phyloP scores from a whole-genome alignment of 1,284 basidiomycete species.

The Sporisorium graminicola region DNA sequence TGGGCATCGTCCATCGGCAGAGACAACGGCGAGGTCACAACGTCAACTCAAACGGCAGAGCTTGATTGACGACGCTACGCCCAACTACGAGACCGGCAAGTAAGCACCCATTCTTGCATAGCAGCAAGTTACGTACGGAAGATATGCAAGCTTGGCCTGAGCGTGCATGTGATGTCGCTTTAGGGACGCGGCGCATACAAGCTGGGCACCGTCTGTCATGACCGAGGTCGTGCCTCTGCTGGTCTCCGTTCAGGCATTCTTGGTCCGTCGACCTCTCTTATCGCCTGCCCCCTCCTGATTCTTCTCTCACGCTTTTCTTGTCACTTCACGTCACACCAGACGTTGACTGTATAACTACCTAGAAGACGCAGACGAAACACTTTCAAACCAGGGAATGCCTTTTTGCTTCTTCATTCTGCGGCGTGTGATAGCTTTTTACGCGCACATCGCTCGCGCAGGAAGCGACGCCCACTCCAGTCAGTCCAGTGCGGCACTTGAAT shows the following conservation, averaged over 20 bases:
- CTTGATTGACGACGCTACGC: constrained; percentile 43
- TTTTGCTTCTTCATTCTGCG: neutral
- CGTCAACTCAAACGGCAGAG: constrained; percentile 44
- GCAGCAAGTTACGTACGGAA: neutral
- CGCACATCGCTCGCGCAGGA: neutral
- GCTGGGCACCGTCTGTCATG: neutral
- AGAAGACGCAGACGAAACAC: constrained; percentile 14
- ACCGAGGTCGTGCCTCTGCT: neutral
- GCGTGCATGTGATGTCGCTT: neutral
- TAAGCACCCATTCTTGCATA: neutral
- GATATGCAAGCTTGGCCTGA: neutral
- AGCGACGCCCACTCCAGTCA: constrained; percentile 21
- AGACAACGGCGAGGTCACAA: constrained; percentile 24
- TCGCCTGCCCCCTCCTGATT: neutral
- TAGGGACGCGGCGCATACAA: neutral
- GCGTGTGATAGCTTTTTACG: neutral
- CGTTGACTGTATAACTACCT: constrained; percentile 42
- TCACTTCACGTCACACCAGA: constrained; percentile 1
- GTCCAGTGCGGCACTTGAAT: neutral
- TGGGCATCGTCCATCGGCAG: constrained; percentile 18
- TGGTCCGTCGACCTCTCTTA: neutral
- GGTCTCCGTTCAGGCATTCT: neutral
- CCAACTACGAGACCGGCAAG: constrained; percentile 22
- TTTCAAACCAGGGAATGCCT: constrained; percentile 2
- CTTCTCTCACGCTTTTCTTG: neutral